Evolutionary conservation across 2,329 filamentous ascomycete species (phyloP), one percentile per base, ranked within the genome.

Genomic region (Geosmithia putterillii): DNA sequence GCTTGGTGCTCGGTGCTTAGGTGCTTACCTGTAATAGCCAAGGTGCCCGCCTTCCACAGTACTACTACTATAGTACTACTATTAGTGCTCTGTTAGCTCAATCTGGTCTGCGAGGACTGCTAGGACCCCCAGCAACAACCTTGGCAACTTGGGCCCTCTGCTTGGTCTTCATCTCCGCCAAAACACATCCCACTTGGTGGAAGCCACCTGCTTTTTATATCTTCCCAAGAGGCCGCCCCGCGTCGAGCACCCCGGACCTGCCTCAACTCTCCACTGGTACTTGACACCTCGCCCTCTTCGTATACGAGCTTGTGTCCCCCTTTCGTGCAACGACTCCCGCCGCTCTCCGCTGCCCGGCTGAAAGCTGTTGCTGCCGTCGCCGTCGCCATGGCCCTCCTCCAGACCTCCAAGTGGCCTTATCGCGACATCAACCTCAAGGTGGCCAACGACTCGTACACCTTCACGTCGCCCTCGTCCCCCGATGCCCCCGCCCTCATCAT

Each of bases 381-480:
- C n/a, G n/a, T 32, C 25, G 37, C 20, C 36, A 68, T 69, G 65
- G 60, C 62, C 45, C 57, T 61, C 45, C 52, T 64, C 34, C 56
- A 57, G 34, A 52, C 54, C 43, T 50, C 59, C 42, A 58, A 61
- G 50, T 64, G 77, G 52, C 92, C 90, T 19, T 98, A 89, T 66
- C 79, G 90, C 59, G 92, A 98, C 70, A 94, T 96, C 70, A 98
- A 96, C 63, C 80, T 98, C 62, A 88, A 94, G 64, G 85, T 88
- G 51, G 88, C 90, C 42, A 74, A 86, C 54, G 86, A 90, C 55
- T 83, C 92, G 59, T 98, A 98, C 71, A 86, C 88, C 54, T 98
- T 98, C 65, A 89, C 86, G 35, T 98, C 92, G 22, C 92, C 92
- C 22, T 96, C 92, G 1, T 90, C 88, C 3, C 88, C 89, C 48